phyloP scores from a whole-genome alignment of 768 basidiomycete species.

The Panaeolus papilionaceus region DNA sequence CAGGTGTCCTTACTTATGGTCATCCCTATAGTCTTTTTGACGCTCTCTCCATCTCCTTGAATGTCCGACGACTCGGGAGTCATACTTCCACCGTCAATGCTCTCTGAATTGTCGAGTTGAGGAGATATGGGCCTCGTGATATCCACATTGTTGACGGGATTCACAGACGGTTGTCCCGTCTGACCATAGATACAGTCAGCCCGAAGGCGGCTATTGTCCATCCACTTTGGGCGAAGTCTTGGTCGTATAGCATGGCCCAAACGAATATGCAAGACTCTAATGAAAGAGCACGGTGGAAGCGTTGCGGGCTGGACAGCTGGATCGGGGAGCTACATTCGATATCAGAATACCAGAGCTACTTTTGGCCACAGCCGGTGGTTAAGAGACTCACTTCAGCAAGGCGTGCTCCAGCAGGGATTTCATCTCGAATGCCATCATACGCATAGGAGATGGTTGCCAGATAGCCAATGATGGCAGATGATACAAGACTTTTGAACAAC shows the following conservation, averaged over 20 bases:
- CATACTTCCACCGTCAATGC: no score
- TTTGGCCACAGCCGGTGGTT: not conserved
- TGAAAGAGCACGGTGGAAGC: not conserved
- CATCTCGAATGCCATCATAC: not conserved
- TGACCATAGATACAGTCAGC: not conserved
- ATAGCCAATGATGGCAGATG: not conserved
- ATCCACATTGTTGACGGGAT: not conserved
- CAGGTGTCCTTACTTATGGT: no score
- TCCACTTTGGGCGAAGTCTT: not conserved
- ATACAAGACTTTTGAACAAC: not conserved
- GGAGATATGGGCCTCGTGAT: not conserved
- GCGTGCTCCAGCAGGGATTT: not conserved
- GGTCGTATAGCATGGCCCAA: not conserved
- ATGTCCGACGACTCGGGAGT: not conserved
- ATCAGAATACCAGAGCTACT: not conserved
- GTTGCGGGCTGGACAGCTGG: not conserved
- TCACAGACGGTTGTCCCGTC: not conserved
- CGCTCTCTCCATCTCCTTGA: not conserved
- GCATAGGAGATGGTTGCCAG: not conserved
- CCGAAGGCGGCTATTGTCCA: not conserved
- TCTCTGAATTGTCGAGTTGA: not conserved
- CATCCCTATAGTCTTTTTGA: no score
- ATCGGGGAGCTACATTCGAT: not conserved
- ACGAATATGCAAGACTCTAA: not conserved
- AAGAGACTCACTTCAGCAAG: not conserved